Percentiles rank a stretch among this genome's conserved stretches.
Evolutionary conservation across 2,329 filamentous ascomycete genomes (phyloP).

Genomic region (Macroventuria anomochaeta): DNA sequence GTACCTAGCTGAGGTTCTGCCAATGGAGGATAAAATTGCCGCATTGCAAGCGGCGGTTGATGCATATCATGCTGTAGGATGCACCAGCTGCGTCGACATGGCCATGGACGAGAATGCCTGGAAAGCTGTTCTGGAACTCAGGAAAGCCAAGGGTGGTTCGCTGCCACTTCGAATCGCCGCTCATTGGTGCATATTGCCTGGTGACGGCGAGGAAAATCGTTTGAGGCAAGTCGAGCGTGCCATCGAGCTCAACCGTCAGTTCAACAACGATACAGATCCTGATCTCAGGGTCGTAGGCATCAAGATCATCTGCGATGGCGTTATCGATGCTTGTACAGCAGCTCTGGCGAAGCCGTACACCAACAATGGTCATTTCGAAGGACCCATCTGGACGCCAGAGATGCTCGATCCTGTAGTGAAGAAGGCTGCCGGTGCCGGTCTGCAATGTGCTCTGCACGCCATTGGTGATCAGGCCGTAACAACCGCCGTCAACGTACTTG

Average conservation of each 20-base stretch:
- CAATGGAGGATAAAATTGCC: slow-evolving; percentile 57
- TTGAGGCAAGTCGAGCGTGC: slow-evolving; percentile 60
- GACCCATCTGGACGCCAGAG: slow-evolving; percentile 62
- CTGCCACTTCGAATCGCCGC: slow-evolving; percentile 60
- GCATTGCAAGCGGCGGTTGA: slow-evolving; percentile 57
- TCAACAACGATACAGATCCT: slow-evolving; percentile 54
- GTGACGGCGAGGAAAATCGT: slow-evolving; percentile 53
- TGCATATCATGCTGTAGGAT: slow-evolving; percentile 59
- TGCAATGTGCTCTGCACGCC: slow-evolving; percentile 70
- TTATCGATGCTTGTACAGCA: slow-evolving; percentile 70
- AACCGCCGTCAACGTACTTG: slow-evolving; percentile 65
- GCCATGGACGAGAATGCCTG: slow-evolving; percentile 64
- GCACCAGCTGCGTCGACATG: slow-evolving; percentile 65
- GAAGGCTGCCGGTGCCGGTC: slow-evolving; percentile 59
- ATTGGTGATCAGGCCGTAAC: slow-evolving; percentile 67
- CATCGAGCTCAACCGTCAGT: slow-evolving; percentile 55
- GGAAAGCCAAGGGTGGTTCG: slow-evolving; percentile 33
- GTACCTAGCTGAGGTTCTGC: slow-evolving; percentile 57
- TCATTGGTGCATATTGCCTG: slow-evolving; percentile 63
- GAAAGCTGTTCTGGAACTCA: slow-evolving; percentile 57
- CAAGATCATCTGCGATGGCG: slow-evolving; percentile 70
- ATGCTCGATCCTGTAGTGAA: slow-evolving; percentile 62
- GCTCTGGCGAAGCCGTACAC: slow-evolving; percentile 66
- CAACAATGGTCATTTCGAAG: slow-evolving; percentile 53
- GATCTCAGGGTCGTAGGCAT: slow-evolving; percentile 64